Percentiles rank a stretch among this genome's conserved stretches.
Conservation (phyloP, 208 protist species). For the Crithidia fasciculata region DNA sequence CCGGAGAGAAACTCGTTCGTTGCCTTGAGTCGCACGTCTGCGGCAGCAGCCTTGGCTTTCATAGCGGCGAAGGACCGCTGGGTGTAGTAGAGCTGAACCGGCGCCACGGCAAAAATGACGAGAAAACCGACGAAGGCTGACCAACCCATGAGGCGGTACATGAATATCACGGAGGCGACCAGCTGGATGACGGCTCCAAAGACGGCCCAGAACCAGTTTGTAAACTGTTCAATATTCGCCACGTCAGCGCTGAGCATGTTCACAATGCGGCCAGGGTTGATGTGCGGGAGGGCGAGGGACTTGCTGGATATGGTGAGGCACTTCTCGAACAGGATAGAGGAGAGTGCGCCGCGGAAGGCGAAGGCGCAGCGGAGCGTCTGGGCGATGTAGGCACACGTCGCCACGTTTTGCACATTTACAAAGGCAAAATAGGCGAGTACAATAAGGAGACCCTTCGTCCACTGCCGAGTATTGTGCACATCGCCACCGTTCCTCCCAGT, state of each 20-base stretch:
- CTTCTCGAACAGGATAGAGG: conserved; percentile 78
- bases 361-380: conserved; percentile 46
- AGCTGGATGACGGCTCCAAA: background rate
- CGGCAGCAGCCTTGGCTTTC: conserved; percentile 35
- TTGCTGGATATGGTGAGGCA: conserved; percentile 56
- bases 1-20: conserved; percentile 93
- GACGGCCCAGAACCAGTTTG: conserved; percentile 25
- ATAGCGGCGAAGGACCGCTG: too few relatives aligned
- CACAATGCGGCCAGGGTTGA: conserved; percentile 81
- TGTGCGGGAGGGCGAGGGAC: conserved; percentile 56
- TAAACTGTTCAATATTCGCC: conserved; percentile 40
- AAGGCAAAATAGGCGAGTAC: conserved; percentile 42
- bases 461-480: background rate
- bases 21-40: conserved; percentile 86
- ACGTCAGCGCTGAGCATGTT: conserved; percentile 87
- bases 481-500: background rate
- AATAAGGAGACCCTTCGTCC: conserved; percentile 36
- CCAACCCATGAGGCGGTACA: background rate
- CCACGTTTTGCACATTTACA: conserved; percentile 46
- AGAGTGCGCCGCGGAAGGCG: conserved; percentile 55
- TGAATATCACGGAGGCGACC: background rate
- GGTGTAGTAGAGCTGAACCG: too few relatives aligned
- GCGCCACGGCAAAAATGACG: too few relatives aligned
- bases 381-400: conserved; percentile 43
- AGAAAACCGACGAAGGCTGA: background rate